A percentile compares a stretch with the other conserved stretches of the same genome.
Conservation (phyloP, 129 eudicot species). For the Artemisia annua region DNA sequence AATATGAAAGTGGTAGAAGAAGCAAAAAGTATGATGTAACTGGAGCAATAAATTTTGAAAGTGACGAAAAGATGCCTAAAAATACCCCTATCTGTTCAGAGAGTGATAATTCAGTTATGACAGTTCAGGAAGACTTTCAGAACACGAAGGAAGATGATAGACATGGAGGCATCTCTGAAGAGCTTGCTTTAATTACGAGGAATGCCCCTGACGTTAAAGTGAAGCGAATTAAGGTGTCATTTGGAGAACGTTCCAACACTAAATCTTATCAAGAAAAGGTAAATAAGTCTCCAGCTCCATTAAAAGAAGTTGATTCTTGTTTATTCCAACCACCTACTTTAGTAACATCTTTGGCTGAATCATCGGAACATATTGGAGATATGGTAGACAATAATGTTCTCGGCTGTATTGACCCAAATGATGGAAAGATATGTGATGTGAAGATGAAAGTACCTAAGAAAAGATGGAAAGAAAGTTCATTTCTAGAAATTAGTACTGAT, state of each 20-base stretch:
- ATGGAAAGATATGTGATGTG: constrained; percentile 42
- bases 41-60: constrained; percentile 39
- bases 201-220: constrained; percentile 32
- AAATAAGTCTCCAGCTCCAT: constrained; percentile 36
- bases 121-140: constrained; percentile 49
- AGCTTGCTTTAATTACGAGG: constrained; percentile 30
- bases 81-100: constrained; percentile 46
- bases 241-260: constrained; percentile 36
- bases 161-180: constrained; percentile 33
- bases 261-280: constrained; percentile 38
- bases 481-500: constrained; percentile 50
- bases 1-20: constrained; percentile 36
- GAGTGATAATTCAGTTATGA: constrained; percentile 60
- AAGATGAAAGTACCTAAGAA: constrained; percentile 31
- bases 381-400: constrained; percentile 15
- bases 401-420: constrained; percentile 27
- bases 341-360: constrained; percentile 71
- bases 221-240: constrained; percentile 50
- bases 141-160: constrained; percentile 31
- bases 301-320: constrained; percentile 44
- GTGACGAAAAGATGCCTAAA: constrained; percentile 29
- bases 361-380: constrained; percentile 37
- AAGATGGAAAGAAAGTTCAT: constrained; percentile 61
- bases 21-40: constrained; percentile 42
- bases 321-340: constrained; percentile 35